These are phyloP conservation scores for Reticulascus tulasneorum DNA, from an alignment of 2,329 filamentous ascomycete genomes.

Conservation along the genomic window DNA sequence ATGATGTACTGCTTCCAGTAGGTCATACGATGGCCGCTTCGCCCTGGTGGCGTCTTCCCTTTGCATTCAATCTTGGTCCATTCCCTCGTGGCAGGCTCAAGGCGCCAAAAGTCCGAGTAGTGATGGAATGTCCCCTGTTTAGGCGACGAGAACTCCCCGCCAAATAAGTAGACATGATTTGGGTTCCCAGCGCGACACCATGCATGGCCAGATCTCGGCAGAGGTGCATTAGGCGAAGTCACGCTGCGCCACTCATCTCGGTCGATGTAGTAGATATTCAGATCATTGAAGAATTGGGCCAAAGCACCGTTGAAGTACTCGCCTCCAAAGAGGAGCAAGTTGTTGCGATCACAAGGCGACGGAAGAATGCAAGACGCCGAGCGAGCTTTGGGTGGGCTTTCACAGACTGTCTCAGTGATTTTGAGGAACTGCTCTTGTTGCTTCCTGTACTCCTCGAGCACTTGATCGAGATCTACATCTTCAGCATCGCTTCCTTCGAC, in stretches of 20 bases:
- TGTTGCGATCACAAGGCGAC: constrained; percentile 80
- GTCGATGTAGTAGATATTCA: constrained; percentile 71
- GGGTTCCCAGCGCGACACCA: constrained; percentile 88
- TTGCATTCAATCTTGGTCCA: constrained; percentile 84
- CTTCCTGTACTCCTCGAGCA: constrained; percentile 88
- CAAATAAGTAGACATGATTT: constrained; percentile 85
- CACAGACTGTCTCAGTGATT: constrained; percentile 74
- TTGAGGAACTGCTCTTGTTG: constrained; percentile 93
- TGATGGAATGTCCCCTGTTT: constrained; percentile 99
- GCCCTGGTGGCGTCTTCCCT: constrained; percentile 75
- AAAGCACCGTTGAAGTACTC: constrained; percentile 93
- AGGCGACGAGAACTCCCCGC: constrained; percentile 92
- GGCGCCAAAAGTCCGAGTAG: constrained; percentile 96
- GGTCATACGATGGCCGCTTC: constrained; percentile 93
- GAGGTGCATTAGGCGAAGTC: constrained; percentile 84
- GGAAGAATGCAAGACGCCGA: constrained; percentile 79
- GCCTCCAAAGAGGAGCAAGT: constrained; percentile 87
- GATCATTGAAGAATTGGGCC: constrained; percentile 67
- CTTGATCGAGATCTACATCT: constrained; percentile 87
- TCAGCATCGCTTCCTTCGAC: constrained; percentile 81
- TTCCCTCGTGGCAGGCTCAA: constrained; percentile 79
- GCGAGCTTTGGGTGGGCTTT: constrained; percentile 70
- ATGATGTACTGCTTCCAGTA: constrained; percentile 97
- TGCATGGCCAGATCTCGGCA: constrained; percentile 88
- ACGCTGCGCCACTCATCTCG: constrained; percentile 87